phyloP scores from a whole-genome alignment of 2,329 filamentous ascomycete species.

The Diaporthe ampelina region DNA sequence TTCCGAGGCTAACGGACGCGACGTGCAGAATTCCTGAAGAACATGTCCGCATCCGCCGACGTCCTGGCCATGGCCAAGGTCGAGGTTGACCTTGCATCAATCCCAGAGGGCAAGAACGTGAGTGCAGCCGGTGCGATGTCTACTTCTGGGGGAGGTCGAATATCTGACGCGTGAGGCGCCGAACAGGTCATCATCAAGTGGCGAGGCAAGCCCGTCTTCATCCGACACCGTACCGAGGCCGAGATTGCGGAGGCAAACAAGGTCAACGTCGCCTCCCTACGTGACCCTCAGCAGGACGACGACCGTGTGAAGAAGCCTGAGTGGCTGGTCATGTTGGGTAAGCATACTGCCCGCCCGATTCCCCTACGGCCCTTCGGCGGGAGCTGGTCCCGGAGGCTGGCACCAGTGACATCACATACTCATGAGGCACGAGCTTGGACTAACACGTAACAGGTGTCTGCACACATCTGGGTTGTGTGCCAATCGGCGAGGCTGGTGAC shows the following conservation, averaged over 20 bases:
- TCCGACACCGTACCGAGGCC: slow-evolving; percentile 93
- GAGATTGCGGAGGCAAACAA: slow-evolving; percentile 97
- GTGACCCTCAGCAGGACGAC: slow-evolving; percentile 91
- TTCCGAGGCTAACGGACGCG: slow-evolving; percentile 30
- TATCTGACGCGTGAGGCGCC: slow-evolving; percentile 14
- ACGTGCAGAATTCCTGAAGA: slow-evolving; percentile 92
- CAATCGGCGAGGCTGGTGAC: slow-evolving; percentile 98
- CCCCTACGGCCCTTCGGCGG: neutral
- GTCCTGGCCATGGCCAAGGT: slow-evolving; percentile 99
- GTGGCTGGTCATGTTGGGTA: slow-evolving; percentile 99
- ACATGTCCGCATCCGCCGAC: slow-evolving; percentile 99
- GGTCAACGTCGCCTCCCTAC: slow-evolving; percentile 83
- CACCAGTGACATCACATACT: neutral
- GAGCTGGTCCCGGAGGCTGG: neutral
- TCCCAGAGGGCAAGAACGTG: slow-evolving; percentile 99
- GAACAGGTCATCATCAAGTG: slow-evolving; percentile 97
- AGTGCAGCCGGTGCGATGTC: slow-evolving; percentile 53
- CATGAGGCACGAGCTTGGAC: neutral
- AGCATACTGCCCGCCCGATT: slow-evolving; percentile 43
- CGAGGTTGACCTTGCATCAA: slow-evolving; percentile 91
- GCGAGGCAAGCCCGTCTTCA: slow-evolving; percentile 99
- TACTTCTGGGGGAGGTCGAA: neutral
- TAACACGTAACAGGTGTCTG: slow-evolving; percentile 79
- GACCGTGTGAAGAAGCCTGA: slow-evolving; percentile 98
- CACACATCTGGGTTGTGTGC: slow-evolving; percentile 99